Evolutionary conservation across 2,329 filamentous ascomycete genomes (phyloP).

Genomic region (Colletotrichum higginsianum): DNA sequence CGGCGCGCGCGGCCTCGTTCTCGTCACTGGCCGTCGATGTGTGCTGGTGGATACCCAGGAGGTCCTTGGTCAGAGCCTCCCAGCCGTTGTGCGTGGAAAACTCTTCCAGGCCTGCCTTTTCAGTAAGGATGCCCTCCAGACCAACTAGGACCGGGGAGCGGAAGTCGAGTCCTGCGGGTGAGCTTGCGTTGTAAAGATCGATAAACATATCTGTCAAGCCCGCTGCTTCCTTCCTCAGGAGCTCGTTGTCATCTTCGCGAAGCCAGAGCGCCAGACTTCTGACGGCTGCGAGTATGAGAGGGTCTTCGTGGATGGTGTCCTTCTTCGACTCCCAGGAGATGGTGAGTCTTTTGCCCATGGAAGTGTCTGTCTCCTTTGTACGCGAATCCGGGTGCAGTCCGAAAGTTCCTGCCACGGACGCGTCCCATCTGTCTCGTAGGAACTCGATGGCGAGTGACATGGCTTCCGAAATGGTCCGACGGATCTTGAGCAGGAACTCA

Average conservation of each 20-base stretch:
- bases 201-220: slow-evolving; percentile 76
- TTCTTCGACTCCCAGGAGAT: slow-evolving; percentile 73
- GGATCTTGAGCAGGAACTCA: slow-evolving; percentile 73
- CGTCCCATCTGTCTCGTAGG: slow-evolving; percentile 79
- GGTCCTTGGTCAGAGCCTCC: slow-evolving; percentile 65
- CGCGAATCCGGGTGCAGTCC: slow-evolving; percentile 73
- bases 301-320: slow-evolving; percentile 65
- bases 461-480: slow-evolving; percentile 73
- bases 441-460: slow-evolving; percentile 76
- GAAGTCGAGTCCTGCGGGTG: slow-evolving; percentile 62
- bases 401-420: slow-evolving; percentile 72
- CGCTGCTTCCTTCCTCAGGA: slow-evolving; percentile 68
- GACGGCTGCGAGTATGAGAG: slow-evolving; percentile 71
- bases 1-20: slow-evolving; percentile 61
- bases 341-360: slow-evolving; percentile 61
- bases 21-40: slow-evolving; percentile 47
- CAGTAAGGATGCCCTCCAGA: slow-evolving; percentile 68
- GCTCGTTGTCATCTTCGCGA: slow-evolving; percentile 76
- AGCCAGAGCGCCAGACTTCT: slow-evolving; percentile 75
- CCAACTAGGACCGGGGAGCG: slow-evolving; percentile 71
- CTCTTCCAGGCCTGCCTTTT: slow-evolving; percentile 62
- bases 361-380: slow-evolving; percentile 58
- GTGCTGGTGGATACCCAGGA: slow-evolving; percentile 60
- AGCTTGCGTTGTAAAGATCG: slow-evolving; percentile 68
- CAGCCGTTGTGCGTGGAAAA: slow-evolving; percentile 70